Base-by-base conservation (phyloP, 2,329 filamentous ascomycete species). In the Botrytis aclada region DNA sequence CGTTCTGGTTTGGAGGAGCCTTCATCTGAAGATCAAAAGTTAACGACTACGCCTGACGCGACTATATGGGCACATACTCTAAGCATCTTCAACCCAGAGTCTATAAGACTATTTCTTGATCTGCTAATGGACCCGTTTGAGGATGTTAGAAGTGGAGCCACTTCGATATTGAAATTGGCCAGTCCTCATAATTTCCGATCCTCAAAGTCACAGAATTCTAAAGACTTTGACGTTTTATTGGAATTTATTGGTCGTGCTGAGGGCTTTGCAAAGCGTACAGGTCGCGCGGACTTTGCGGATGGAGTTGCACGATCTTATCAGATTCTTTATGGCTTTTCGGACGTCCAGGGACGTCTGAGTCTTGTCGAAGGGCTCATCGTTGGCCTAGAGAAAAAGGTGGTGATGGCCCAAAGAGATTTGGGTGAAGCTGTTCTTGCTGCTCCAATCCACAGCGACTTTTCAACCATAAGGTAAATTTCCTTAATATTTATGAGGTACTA, bases 71-170 rank as follows among this genome's bases (percentile, higher is more conserved):
- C 75, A 41, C 78, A 74, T 71, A 64, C 64, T 20, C 72, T 80
- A 8, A 76, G 83, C 4, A 81, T 82, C 25, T 80, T 80, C 20
- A 86, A 88, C 64, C 76, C 77, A 4, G 84, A 82, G 0, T 88
- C 91, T 83, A 82, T 88, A 18, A 86, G 92, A 65, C 84, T 90
- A 7, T 84, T 98, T 10, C 84, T 95, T 22, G 94, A 97, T 80
- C 87, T 97, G 34, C 83, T 97, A 12, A 85, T 97, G 79, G 93
- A 99, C 78, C 93, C 95, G 0, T 99, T 97, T 79, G 96, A 98
- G 73, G 96, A 99, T 81, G 92, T 98, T 7, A 88, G 95, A 76
- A 89, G 87, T 61, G 82, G 83, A 54, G 86, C 89, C 4, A 83
- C 85, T 0, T 82, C 81, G 2, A 83, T 90, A 3, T 77, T 92